These are phyloP conservation scores for Hypoxylon lienhwacheense DNA, from an alignment of 495 filamentous ascomycete genomes.

Conservation along the genomic window DNA sequence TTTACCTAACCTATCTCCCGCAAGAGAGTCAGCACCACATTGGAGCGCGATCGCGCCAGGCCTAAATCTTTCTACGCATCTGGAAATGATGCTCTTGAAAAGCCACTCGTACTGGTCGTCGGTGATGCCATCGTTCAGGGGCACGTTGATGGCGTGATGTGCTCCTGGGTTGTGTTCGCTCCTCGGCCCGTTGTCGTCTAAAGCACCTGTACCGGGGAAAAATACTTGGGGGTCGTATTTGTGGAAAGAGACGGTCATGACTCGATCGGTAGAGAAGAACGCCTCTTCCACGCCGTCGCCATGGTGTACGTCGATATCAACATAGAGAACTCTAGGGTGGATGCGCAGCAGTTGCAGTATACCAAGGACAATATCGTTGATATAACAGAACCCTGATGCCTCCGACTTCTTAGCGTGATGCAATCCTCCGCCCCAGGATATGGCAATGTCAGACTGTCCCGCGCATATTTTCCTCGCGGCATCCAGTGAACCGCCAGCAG, in stretches of 20 bases:
- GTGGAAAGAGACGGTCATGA: constrained; percentile 95
- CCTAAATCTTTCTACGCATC: constrained; percentile 72
- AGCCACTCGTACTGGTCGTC: constrained; percentile 86
- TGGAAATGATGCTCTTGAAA: constrained; percentile 77
- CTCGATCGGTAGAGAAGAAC: constrained; percentile 93
- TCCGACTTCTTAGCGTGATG: constrained; percentile 96
- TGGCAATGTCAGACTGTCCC: constrained; percentile 87
- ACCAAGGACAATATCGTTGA: constrained; percentile 97
- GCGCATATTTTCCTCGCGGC: constrained; percentile 87
- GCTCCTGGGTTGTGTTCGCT: constrained; percentile 87
- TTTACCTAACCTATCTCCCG: constrained; percentile 87
- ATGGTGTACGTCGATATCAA: constrained; percentile 98
- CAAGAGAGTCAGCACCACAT: constrained; percentile 94
- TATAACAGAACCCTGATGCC: constrained; percentile 95
- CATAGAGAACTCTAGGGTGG: constrained; percentile 90
- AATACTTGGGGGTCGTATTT: constrained; percentile 89
- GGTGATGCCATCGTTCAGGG: constrained; percentile 91
- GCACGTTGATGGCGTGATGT: constrained; percentile 94
- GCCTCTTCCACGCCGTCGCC: constrained; percentile 97
- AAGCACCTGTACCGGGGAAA: constrained; percentile 92
- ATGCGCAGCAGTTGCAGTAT: constrained; percentile 87
- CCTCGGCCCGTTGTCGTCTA: constrained; percentile 85
- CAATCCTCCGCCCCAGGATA: constrained; percentile 99
- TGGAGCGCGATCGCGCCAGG: constrained; percentile 91
- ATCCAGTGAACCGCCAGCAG: constrained; percentile 85